Base-by-base conservation (phyloP, 768 basidiomycete species). In the Lentinula aciculospora region DNA sequence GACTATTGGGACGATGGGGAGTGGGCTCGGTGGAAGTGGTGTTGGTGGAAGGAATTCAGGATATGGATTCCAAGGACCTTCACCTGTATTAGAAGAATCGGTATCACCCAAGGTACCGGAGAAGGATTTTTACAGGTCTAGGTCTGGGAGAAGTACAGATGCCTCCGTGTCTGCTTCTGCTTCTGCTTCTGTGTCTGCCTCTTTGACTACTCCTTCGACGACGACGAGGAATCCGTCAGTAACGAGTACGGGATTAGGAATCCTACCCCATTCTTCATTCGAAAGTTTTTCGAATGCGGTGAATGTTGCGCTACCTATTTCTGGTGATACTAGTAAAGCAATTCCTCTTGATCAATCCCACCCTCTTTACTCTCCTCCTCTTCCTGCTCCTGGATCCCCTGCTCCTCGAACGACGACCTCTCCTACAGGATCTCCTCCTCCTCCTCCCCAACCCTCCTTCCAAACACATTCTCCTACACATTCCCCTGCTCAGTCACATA, bases 1-100 rank as follows among this genome's bases (percentile, higher is more conserved):
- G 44, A 65, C 64, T 25, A 61, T 39, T 13, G 57, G 49, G 60
- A 44, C 54, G 2, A 34, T 34, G 13, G 32, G 32, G 32, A 34
- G 32, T 34, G 32, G 32, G 58, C 36, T 57, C 27, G 28, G 48
- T 36, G 13, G 42, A 48, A 19, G 46, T 54, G 23, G 46, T 40
- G 10, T 21, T 13, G 53, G 53, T 13, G 27, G 23, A 8, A 45
- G 27, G 27, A 42, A 45, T 19, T 44, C 54, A 17, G 39, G 34
- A 13, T 36, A 27, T 40, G 36, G 51, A n/a, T 28, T 34, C n/a
- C 17, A 5, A n/a, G 54, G 56, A 9, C 44, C 56, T 6, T 57
- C 62, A 23, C 62, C 65, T 12, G 53, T 54, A 7, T 47, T 56
- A 4, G 63, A 66, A 21, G 61, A 60, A 25, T 10, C 17, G 13